Conservation (phyloP, 2,329 filamentous ascomycete species). For the Fusarium virguliforme region DNA sequence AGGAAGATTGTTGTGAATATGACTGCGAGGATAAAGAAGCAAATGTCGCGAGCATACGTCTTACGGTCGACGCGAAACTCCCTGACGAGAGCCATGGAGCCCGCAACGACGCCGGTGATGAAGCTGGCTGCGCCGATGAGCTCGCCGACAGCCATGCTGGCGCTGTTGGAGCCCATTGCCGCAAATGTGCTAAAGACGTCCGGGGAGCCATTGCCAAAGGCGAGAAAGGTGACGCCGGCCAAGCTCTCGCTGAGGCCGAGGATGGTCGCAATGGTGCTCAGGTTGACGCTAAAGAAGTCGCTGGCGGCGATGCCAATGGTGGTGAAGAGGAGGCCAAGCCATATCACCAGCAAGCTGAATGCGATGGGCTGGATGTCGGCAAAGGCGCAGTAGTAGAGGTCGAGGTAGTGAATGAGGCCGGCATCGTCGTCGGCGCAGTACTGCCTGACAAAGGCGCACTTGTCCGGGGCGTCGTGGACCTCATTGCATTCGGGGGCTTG, state of each 20-base stretch:
- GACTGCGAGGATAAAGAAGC: conserved; percentile 91
- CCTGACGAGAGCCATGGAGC: conserved; percentile 96
- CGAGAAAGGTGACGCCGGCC: conserved; percentile 95
- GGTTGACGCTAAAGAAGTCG: conserved; percentile 98
- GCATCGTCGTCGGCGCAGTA: conserved; percentile 93
- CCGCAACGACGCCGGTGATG: conserved; percentile 95
- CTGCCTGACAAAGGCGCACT: conserved; percentile 87
- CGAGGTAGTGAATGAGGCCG: conserved; percentile 89
- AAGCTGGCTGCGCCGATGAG: conserved; percentile 95
- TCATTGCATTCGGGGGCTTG: conserved; percentile 76
- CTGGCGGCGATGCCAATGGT: conserved; percentile 98
- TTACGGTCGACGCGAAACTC: conserved; percentile 93
- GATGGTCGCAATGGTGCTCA: conserved; percentile 91
- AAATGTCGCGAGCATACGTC: conserved; percentile 92
- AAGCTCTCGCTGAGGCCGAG: conserved; percentile 96
- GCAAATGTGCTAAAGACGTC: conserved; percentile 99
- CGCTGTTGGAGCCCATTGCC: conserved; percentile 96
- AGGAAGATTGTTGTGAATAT: conserved; percentile 90
- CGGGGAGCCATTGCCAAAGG: conserved; percentile 97
- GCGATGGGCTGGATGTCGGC: conserved; percentile 79
- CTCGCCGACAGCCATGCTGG: conserved; percentile 96
- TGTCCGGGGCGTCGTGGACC: conserved; percentile 82
- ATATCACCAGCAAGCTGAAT: conserved; percentile 83
- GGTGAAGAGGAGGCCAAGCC: conserved; percentile 92
- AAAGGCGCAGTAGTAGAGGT: conserved; percentile 90